Conservation (phyloP, 2,329 filamentous ascomycete genomes). For the Xylariaceae sp. region DNA sequence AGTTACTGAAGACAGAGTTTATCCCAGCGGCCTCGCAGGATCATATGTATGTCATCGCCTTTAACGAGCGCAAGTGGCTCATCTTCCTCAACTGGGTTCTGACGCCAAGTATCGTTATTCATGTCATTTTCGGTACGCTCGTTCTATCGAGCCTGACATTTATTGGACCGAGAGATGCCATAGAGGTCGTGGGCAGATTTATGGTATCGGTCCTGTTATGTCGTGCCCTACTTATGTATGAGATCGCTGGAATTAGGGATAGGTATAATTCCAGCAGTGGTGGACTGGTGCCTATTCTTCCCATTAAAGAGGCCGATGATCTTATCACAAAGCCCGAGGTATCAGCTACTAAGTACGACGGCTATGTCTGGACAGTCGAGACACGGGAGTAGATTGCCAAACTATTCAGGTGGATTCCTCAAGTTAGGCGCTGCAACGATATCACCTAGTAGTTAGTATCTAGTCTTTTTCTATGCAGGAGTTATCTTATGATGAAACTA, state of each 20-base stretch:
- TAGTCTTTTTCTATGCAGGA: no score
- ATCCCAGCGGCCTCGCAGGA: background rate
- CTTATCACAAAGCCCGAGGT: no score
- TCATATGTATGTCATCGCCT: background rate
- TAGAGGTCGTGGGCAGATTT: constrained; percentile 6
- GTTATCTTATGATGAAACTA: no score
- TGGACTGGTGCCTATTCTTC: no score
- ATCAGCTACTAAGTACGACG: no score
- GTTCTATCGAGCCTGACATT: constrained; percentile 15
- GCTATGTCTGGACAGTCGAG: no score
- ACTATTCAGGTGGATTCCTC: no score
- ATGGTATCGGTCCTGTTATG: constrained; percentile 5
- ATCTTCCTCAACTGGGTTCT: constrained; percentile 7
- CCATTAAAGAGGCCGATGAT: no score
- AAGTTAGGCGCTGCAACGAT: no score
- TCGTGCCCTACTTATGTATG: constrained; percentile 11
- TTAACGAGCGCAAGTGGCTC: background rate
- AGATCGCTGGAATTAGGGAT: constrained; percentile 17
- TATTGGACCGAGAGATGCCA: constrained; percentile 4
- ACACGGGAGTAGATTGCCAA: no score
- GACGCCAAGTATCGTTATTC: constrained; percentile 5
- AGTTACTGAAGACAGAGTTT: background rate
- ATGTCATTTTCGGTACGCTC: constrained; percentile 12
- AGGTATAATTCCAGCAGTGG: constrained; percentile 12
- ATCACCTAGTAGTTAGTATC: no score